Base-by-base conservation (phyloP, 352 stramenopile species). In the Pythium biforme region DNA sequence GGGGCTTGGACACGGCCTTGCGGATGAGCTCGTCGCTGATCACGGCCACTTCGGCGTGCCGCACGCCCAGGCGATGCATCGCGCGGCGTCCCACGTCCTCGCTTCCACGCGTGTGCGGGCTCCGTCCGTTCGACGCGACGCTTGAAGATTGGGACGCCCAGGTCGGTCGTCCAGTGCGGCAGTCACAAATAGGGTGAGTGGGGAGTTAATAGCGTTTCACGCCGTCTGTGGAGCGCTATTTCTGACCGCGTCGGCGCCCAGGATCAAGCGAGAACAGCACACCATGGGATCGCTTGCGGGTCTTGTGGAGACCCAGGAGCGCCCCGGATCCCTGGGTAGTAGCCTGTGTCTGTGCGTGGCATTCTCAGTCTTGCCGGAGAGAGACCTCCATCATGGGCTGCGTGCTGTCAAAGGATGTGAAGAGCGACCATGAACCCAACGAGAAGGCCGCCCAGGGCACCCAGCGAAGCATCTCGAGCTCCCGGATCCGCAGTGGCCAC, bases 11-110 rank as follows among this genome's bases (percentile, higher is more conserved):
- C 61, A 81, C 80, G 47, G 76, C 74, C 33, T 86, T 83, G 50
- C 83, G 77, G 65, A 94, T 89, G 56, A 92, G 64, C 56, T 92
- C 85, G 64, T 92, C 82, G 55, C 80, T 90, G 59, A 94, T 87
- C 43, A 94, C 85, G 0, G 81, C 79, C 37, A 94, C 83, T 22
- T 94, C 85, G 10, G 81, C 79, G 41, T 92, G 80, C 6, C 81
- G 82, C 22, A 92, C 78, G 25, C 84, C 77, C 10, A 94, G 70
- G 15, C 81, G 82, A 73, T 92, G 81, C 82, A 92, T 94, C 9
- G 37, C 27, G 11, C 25, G 3, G 27, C 20, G 15, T n/a, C 20
- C 23, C 25, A 6, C 14, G 5, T 34, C 15, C 34, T 14, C 34
- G 2, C 34, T 47, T 46, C 20, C 5, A 33, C n/a, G 9, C 11